Conservation (phyloP, 495 filamentous ascomycete genomes). For the Penicillium samsonianum region DNA sequence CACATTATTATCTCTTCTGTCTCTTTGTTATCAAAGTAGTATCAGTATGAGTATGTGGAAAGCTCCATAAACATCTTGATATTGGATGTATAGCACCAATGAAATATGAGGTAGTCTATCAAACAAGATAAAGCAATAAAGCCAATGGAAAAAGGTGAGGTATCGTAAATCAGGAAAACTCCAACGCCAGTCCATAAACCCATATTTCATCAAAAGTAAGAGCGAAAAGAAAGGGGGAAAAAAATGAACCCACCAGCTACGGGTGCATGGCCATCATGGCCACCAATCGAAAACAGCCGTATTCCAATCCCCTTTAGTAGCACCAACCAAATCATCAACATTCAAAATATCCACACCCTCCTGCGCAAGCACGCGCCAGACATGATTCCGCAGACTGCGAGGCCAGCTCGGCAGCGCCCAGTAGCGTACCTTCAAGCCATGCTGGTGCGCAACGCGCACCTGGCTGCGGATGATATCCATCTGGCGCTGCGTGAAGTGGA, state of each 20-base stretch:
- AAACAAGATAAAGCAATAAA: conserved; percentile 4
- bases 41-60: not conserved
- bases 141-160: conserved; percentile 2
- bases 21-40: not conserved
- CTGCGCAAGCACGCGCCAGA: conserved; percentile 71
- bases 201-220: conserved; percentile 9
- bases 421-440: conserved; percentile 73
- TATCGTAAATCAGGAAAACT: conserved; percentile 12
- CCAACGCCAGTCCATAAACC: conserved; percentile 3
- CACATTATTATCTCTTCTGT: not conserved
- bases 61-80: not conserved
- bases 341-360: conserved; percentile 79
- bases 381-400: conserved; percentile 64
- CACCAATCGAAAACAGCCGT: conserved; percentile 45
- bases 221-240: not conserved
- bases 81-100: conserved; percentile 3
- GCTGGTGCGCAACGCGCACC: conserved; percentile 65
- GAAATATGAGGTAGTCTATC: conserved; percentile 7
- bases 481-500: conserved; percentile 52
- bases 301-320: conserved; percentile 49
- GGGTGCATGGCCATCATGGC: conserved; percentile 16
- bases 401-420: conserved; percentile 83
- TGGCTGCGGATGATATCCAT: conserved; percentile 62
- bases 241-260: conserved; percentile 10
- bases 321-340: conserved; percentile 70